Percentiles rank a stretch among this genome's conserved stretches.
Conservation (phyloP, 345 rosid species). For the Barbarea vulgaris region DNA sequence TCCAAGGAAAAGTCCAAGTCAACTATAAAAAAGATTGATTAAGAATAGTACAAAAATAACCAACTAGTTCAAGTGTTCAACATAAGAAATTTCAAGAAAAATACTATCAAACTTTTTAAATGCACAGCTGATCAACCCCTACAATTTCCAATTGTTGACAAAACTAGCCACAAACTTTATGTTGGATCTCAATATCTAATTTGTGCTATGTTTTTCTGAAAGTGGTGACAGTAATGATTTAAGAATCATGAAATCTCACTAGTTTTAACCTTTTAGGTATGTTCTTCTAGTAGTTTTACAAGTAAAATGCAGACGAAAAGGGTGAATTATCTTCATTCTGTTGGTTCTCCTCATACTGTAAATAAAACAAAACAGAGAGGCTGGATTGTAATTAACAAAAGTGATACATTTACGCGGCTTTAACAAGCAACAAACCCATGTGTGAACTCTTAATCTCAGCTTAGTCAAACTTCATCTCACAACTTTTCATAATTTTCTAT, state of each 20-base stretch:
- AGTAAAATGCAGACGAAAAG: neutral
- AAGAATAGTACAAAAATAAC: neutral
- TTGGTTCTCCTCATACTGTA: neutral
- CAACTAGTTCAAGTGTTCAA: conserved; percentile 28
- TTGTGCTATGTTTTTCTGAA: neutral
- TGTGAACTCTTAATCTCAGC: conserved; percentile 24
- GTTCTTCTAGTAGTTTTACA: neutral
- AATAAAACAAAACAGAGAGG: conserved; percentile 13
- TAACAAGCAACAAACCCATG: conserved; percentile 33
- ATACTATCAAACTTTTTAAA: neutral
- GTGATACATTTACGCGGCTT: neutral
- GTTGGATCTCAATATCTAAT: neutral
- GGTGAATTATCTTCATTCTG: neutral
- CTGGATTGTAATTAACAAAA: conserved; percentile 15
- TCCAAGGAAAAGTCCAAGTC: conserved; percentile 17
- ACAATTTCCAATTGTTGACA: conserved; percentile 9
- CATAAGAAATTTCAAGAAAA: conserved; percentile 2
- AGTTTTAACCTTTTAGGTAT: neutral
- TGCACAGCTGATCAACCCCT: conserved; percentile 10
- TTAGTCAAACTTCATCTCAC: conserved; percentile 26
- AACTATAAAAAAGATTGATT: conserved; percentile 17
- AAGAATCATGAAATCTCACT: conserved; percentile 5
- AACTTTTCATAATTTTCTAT: conserved; percentile 13
- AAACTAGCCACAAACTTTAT: neutral
- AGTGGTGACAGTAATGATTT: neutral